A percentile compares a stretch with the other conserved stretches of the same genome.
Conservation (phyloP, 331 rosid genomes). For the Telfairia occidentalis region DNA sequence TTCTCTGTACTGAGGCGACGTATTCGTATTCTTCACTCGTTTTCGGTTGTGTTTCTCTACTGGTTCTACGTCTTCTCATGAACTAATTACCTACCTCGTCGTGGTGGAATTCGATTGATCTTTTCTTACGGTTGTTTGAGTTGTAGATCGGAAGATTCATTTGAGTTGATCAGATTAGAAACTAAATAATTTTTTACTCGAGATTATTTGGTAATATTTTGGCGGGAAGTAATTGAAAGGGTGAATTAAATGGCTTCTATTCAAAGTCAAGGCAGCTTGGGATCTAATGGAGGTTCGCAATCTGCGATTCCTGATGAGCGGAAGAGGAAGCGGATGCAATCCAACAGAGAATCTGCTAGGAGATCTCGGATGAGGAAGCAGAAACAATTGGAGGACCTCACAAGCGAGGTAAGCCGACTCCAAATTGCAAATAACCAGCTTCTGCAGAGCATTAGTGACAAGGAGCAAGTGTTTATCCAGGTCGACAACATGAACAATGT, state of each 20-base stretch:
- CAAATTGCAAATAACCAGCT: conserved; percentile 38
- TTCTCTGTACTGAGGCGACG: conserved; percentile 45
- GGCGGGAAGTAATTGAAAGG: background rate
- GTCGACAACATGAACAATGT: conserved; percentile 46
- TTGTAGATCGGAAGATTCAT: background rate
- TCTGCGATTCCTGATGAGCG: conserved; percentile 43
- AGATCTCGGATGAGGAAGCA: conserved; percentile 89
- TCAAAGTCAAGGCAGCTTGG: conserved; percentile 47
- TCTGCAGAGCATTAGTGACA: conserved; percentile 30
- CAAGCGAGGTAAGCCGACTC: conserved; percentile 38
- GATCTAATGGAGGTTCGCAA: conserved; percentile 40
- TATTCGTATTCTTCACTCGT: conserved; percentile 71
- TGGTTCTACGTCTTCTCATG: conserved; percentile 98
- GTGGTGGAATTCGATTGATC: background rate
- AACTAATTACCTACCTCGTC: conserved; percentile 19
- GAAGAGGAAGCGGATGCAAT: conserved; percentile 89
- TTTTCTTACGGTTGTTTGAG: background rate
- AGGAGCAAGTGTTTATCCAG: conserved; percentile 40
- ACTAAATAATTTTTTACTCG: background rate
- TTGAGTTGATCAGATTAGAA: background rate
- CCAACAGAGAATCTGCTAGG: conserved; percentile 90
- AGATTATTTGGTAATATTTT: background rate
- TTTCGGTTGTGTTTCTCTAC: conserved; percentile 87
- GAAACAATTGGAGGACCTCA: conserved; percentile 71
- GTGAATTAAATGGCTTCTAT: conserved; percentile 36